These are phyloP conservation scores for Colletotrichum cuscutae DNA, from an alignment of 2,329 filamentous ascomycete genomes.

Conservation along the genomic window DNA sequence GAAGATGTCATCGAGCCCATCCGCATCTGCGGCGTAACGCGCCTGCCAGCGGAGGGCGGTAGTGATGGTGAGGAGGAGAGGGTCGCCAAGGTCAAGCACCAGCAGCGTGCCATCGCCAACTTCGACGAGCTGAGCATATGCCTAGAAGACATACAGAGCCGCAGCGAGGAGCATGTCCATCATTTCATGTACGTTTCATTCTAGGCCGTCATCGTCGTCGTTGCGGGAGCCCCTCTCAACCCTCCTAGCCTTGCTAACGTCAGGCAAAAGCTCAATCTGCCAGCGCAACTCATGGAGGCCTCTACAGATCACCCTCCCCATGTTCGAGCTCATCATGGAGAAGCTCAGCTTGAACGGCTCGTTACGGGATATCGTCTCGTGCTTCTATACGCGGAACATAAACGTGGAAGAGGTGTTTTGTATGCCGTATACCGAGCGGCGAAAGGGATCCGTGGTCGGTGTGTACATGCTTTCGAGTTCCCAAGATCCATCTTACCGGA, in stretches of 20 bases:
- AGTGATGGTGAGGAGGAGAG: neutral
- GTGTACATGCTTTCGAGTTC: neutral
- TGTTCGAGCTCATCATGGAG: neutral
- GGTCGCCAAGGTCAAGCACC: neutral
- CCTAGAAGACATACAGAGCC: neutral
- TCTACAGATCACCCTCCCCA: neutral
- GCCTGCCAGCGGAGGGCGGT: neutral
- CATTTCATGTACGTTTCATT: neutral
- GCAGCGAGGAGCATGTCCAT: neutral
- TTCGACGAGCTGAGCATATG: neutral
- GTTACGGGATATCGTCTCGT: neutral
- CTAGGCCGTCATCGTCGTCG: neutral
- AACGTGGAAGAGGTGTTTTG: neutral
- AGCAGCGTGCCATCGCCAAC: neutral
- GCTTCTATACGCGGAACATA: neutral
- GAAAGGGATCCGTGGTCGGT: neutral
- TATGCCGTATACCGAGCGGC: slow-evolving; percentile 1
- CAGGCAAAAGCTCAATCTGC: neutral
- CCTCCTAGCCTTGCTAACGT: neutral
- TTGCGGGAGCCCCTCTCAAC: neutral
- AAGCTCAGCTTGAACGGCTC: neutral
- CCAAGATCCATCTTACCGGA: neutral
- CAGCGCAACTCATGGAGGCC: slow-evolving; percentile 15
- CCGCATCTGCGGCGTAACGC: neutral
- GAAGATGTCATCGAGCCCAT: neutral